phyloP scores from a whole-genome alignment of 2,329 filamentous ascomycete genomes.

The Scopulariopsis brevicaulis region DNA sequence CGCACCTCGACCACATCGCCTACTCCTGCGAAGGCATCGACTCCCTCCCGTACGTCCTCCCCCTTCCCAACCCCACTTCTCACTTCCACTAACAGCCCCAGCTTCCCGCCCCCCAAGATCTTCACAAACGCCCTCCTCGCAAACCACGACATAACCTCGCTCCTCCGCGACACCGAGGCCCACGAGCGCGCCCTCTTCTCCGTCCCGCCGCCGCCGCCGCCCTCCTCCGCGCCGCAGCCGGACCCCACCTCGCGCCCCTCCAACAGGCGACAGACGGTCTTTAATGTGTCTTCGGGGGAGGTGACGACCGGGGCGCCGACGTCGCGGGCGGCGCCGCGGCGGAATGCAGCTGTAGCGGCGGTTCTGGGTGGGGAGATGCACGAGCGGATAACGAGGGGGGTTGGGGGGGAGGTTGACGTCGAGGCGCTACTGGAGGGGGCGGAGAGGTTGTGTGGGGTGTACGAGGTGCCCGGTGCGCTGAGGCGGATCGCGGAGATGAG shows the following conservation, averaged over 20 bases:
- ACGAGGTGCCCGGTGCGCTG: slow-evolving; percentile 66
- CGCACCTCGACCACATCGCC: slow-evolving; percentile 66
- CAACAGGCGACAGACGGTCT: slow-evolving; percentile 48
- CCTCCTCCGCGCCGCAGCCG: slow-evolving; percentile 23
- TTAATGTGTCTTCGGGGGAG: slow-evolving; percentile 52
- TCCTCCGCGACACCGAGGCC: slow-evolving; percentile 90
- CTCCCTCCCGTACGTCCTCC: slow-evolving; percentile 53
- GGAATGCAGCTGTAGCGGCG: slow-evolving; percentile 77
- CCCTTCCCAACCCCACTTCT: neutral
- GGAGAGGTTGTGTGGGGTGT: slow-evolving; percentile 82
- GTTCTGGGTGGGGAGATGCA: slow-evolving; percentile 83
- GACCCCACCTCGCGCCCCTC: slow-evolving; percentile 24
- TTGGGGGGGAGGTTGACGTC: slow-evolving; percentile 68
- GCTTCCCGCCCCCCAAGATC: slow-evolving; percentile 83
- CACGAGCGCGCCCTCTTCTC: slow-evolving; percentile 95
- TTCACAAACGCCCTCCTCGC: slow-evolving; percentile 90
- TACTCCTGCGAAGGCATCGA: slow-evolving; percentile 68
- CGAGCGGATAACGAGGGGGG: slow-evolving; percentile 56
- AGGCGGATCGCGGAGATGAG: slow-evolving; percentile 67
- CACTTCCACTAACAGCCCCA: slow-evolving; percentile 20
- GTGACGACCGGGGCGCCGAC: slow-evolving; percentile 45
- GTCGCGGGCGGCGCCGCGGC: slow-evolving; percentile 39
- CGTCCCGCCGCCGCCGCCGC: slow-evolving; percentile 55
- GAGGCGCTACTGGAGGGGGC: slow-evolving; percentile 76
- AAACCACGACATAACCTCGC: slow-evolving; percentile 79